Base-by-base conservation (phyloP, 2,329 filamentous ascomycete species). In the Graphium sp. region DNA sequence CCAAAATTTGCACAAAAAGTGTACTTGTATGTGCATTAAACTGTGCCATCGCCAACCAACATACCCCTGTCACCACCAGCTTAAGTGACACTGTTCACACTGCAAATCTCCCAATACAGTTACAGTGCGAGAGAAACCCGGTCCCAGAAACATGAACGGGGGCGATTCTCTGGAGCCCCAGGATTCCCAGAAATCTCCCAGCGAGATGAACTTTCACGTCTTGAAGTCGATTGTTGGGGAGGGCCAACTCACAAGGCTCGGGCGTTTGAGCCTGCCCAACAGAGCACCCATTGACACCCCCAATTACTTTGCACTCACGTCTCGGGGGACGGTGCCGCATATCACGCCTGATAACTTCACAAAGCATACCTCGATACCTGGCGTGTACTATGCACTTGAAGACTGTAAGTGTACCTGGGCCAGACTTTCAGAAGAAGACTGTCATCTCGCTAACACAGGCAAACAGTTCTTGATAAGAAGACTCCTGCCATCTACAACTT, bases 321-420 rank as follows among this genome's bases (percentile, higher is more conserved):
- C 89, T 19, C 69, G 89, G 42, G 89, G 89, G 14, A 70, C 69
- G 2, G 59, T 95, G 20, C 84, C 89, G 29, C 89, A 98, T 54
- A 55, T 98, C 37, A 80, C 85, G 4, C 85, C 84, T 22, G 89
- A 98, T 56, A 78, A 78, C 35, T 60, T 89, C 38, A 49, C 54
- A 22, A 74, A 70, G 31, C 60, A 77, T 41, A 73, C 74, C 1
- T 48, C 64, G 5, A 60, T 91, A 34, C 57, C 59, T 17, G 79
- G 78, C 16, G 62, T 81, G 4, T 92, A 92, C 46, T 59, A 89
- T 43, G 81, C 78, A 1, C 56, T 95, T 17, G 89, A 98, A 60
- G 89, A 98, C 51, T 95, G 89, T 94, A 62, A 52, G 79, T 28
- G 7, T 17, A 8, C 20, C 14, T 8, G 3, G 16, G 2, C 12